Conservation (phyloP, 208 protist genomes). For the Acanthamoeba culbertsoni region DNA sequence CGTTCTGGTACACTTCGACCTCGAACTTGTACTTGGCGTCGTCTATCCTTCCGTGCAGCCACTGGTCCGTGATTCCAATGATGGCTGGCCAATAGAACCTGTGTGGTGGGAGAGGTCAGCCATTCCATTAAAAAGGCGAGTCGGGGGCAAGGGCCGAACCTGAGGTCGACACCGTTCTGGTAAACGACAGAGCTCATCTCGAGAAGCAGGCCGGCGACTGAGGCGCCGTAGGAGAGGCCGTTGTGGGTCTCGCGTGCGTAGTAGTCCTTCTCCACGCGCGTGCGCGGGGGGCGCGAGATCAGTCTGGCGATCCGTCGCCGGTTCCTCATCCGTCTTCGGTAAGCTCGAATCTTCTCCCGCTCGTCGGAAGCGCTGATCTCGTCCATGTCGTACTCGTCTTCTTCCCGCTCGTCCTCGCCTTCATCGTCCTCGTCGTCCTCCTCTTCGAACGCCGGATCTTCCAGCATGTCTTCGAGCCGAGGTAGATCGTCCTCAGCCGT, state of each 20-base stretch:
- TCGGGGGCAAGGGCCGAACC: neutral
- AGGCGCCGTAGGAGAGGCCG: conserved; percentile 34
- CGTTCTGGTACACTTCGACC: conserved; percentile 48
- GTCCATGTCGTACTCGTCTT: neutral
- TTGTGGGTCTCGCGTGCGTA: neutral
- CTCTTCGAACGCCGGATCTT: neutral
- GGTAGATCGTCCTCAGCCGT: neutral
- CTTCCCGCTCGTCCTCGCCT: neutral
- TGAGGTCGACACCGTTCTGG: conserved; percentile 29
- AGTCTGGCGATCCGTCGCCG: neutral
- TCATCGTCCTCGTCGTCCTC: conserved; percentile 45
- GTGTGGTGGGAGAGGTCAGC: neutral
- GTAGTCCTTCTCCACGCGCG: conserved; percentile 17
- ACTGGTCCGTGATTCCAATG: conserved; percentile 68
- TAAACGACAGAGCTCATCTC: conserved; percentile 11
- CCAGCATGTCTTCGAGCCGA: neutral
- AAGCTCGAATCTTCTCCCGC: neutral
- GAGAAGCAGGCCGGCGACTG: conserved; percentile 1
- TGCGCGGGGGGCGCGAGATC: neutral
- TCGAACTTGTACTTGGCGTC: conserved; percentile 47
- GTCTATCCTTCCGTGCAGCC: conserved; percentile 64
- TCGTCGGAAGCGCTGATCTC: neutral
- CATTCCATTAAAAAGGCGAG: neutral
- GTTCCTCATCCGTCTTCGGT: neutral
- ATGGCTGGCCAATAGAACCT: conserved; percentile 68